Percentiles rank a stretch among this genome's conserved stretches.
phyloP scores from a whole-genome alignment of 2,329 filamentous ascomycete genomes.

The Dothistroma septosporum region DNA sequence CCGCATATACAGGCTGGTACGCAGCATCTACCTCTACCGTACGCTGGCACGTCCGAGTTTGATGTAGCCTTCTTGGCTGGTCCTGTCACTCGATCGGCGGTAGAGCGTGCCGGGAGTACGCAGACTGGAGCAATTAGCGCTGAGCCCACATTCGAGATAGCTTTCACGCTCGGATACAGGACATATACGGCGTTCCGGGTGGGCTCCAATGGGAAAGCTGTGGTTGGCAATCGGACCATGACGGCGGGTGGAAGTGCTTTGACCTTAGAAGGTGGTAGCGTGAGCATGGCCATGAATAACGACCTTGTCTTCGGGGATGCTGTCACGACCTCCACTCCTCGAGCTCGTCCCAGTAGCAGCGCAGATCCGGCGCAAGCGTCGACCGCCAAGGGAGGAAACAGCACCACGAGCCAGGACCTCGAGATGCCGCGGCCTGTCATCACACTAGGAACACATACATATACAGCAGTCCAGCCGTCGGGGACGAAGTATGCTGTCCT shows the following conservation, averaged over 20 bases:
- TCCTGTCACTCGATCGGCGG: too few species aligned
- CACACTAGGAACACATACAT: background rate
- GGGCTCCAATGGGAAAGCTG: background rate
- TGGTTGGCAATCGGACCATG: conserved; percentile 2
- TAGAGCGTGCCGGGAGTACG: background rate
- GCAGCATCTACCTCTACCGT: too few species aligned
- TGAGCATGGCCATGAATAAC: conserved; percentile 3
- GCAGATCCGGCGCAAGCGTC: too few species aligned
- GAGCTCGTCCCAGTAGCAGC: too few species aligned
- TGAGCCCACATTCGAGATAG: background rate
- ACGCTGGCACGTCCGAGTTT: too few species aligned
- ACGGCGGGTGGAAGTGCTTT: background rate
- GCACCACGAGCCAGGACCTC: too few species aligned
- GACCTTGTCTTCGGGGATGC: background rate
- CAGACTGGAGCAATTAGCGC: background rate
- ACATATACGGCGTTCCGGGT: conserved; percentile 5
- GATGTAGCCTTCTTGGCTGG: too few species aligned
- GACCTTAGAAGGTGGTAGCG: background rate
- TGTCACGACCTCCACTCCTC: background rate
- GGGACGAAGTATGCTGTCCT: background rate
- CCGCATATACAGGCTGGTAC: too few species aligned
- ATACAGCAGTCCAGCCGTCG: background rate
- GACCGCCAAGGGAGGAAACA: too few species aligned
- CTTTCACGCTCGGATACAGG: conserved; percentile 2
- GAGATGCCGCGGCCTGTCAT: background rate